These are phyloP conservation scores for Chenopodium album DNA, from an alignment of 148 eudicot genomes.

Conservation along the genomic window DNA sequence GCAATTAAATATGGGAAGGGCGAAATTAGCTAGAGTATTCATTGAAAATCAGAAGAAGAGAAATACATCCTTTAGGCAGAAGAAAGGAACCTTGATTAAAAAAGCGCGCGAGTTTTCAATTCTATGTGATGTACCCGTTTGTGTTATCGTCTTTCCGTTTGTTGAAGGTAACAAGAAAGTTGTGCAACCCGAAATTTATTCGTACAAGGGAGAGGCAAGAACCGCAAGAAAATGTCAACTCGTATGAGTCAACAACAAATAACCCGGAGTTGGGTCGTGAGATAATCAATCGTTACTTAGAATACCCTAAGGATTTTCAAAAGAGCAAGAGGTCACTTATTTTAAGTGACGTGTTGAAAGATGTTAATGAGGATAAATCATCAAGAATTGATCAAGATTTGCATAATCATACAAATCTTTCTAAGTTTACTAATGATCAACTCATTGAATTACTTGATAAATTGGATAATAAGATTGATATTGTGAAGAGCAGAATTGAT, in stretches of 20 bases:
- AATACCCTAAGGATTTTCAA: too few relatives aligned
- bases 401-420: slow-evolving; percentile 1
- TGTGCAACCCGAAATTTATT: slow-evolving; percentile 14
- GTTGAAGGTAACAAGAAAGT: not conserved
- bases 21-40: slow-evolving; percentile 26
- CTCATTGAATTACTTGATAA: slow-evolving; percentile 10
- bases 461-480: slow-evolving; percentile 25
- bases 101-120: slow-evolving; percentile 33
- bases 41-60: slow-evolving; percentile 23
- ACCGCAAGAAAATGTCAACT: too few relatives aligned
- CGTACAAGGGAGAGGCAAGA: not conserved
- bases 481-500: slow-evolving; percentile 22
- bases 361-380: too few relatives aligned
- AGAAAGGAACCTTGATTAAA: slow-evolving; percentile 28
- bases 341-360: slow-evolving; percentile 19
- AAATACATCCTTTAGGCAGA: not conserved
- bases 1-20: slow-evolving; percentile 23
- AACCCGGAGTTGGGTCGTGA: slow-evolving; percentile 8
- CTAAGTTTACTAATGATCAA: not conserved
- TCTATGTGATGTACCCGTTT: slow-evolving; percentile 29
- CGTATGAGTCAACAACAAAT: not conserved
- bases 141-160: slow-evolving; percentile 31
- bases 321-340: slow-evolving; percentile 12
- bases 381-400: not conserved
- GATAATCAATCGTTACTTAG: slow-evolving; percentile 22